phyloP scores from a whole-genome alignment of 2,329 filamentous ascomycete genomes.

The Pezizomycotina sp. region DNA sequence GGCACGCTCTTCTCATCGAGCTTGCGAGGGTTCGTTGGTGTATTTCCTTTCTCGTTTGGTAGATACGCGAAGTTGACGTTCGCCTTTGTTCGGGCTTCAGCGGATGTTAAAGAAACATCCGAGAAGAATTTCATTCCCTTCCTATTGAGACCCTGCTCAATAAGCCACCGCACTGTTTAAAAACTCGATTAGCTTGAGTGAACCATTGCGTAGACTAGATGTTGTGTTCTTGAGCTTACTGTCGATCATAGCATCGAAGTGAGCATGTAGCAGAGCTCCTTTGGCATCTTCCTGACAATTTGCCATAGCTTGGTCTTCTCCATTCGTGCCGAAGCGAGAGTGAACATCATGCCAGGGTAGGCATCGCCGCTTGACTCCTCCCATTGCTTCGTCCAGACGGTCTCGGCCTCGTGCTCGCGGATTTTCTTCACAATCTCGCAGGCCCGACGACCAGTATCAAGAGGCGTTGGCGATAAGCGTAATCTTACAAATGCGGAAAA shows the following conservation, averaged over 20 bases:
- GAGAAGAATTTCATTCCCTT: slow-evolving; percentile 57
- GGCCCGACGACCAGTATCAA: slow-evolving; percentile 66
- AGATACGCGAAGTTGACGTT: slow-evolving; percentile 45
- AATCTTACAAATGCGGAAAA: slow-evolving; percentile 36
- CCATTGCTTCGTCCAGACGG: slow-evolving; percentile 58
- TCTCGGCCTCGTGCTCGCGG: slow-evolving; percentile 56
- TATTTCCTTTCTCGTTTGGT: no score
- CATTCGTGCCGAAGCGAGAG: slow-evolving; percentile 68
- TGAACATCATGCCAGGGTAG: slow-evolving; percentile 89
- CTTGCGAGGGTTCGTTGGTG: no score
- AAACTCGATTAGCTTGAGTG: no score
- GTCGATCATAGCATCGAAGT: slow-evolving; percentile 82
- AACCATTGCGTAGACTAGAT: neutral
- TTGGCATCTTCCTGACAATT: slow-evolving; percentile 73
- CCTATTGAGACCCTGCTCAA: slow-evolving; percentile 52
- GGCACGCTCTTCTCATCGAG: slow-evolving; percentile 33
- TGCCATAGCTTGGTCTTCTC: slow-evolving; percentile 71
- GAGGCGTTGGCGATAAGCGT: slow-evolving; percentile 54
- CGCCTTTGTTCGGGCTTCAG: slow-evolving; percentile 38
- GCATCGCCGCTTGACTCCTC: slow-evolving; percentile 47
- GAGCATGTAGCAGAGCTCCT: slow-evolving; percentile 75
- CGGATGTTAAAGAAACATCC: slow-evolving; percentile 39
- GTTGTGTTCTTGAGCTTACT: slow-evolving; percentile 25
- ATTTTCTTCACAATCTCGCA: slow-evolving; percentile 65
- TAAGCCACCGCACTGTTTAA: slow-evolving; percentile 51